Evolutionary conservation across 108 stramenopile genomes (phyloP).

Genomic region (Cyclostephanos tholiformis): DNA sequence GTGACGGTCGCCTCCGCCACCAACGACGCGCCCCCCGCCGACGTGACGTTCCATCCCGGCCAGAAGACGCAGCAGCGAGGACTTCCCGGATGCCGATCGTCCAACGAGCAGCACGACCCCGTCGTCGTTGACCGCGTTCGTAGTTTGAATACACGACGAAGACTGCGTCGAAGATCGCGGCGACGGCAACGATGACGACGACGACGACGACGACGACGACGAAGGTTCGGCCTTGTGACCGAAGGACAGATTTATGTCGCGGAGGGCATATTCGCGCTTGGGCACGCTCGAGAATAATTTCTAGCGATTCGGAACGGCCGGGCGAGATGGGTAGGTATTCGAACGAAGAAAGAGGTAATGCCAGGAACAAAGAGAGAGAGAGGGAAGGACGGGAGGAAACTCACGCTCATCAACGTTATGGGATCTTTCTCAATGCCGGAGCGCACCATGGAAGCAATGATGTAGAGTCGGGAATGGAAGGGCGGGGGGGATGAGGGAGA

Average conservation of each 20-base stretch:
- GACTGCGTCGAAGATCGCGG: background rate
- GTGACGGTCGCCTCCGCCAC: conserved; percentile 14
- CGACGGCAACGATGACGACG: background rate
- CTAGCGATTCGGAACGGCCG: background rate
- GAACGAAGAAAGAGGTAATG: background rate
- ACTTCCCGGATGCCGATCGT: conserved; percentile 46
- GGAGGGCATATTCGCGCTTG: conserved; percentile 49
- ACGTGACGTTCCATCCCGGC: conserved; percentile 35
- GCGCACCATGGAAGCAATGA: background rate
- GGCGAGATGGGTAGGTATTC: background rate
- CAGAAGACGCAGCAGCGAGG: conserved; percentile 40
- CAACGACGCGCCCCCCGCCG: conserved; percentile 19
- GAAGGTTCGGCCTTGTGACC: conserved; percentile 15
- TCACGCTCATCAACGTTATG: conserved; percentile 37
- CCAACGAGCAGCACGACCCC: conserved; percentile 35
- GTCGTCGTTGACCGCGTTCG: conserved; percentile 15
- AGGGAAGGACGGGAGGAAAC: background rate
- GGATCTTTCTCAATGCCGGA: conserved; percentile 17
- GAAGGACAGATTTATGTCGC: conserved; percentile 32
- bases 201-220: background rate
- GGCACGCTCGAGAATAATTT: conserved; percentile 53
- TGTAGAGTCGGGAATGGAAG: too few species aligned
- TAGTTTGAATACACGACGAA: background rate
- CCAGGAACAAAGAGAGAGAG: background rate
- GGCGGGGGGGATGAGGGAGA: background rate